Percentiles rank a stretch among this genome's conserved stretches.
These are phyloP conservation scores for Candida peoriensis DNA, from an alignment of 805 yeast genomes.

Conservation along the genomic window DNA sequence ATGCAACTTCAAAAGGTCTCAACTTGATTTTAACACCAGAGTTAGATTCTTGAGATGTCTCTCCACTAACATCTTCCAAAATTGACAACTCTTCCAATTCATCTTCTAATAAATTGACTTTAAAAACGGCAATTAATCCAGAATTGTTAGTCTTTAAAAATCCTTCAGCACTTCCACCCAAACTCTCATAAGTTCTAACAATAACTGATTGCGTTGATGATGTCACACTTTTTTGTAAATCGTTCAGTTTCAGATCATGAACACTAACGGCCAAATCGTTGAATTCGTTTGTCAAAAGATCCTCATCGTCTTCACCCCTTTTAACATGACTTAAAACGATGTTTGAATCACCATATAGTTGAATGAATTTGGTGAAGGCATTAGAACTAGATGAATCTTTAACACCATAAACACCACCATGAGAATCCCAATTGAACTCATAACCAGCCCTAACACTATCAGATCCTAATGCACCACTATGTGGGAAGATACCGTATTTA, in stretches of 20 bases:
- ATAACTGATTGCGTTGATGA: slow-evolving; percentile 52
- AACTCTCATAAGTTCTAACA: slow-evolving; percentile 76
- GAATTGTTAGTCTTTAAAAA: slow-evolving; percentile 37
- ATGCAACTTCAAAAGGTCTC: slow-evolving; percentile 75
- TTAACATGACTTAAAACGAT: slow-evolving; percentile 73
- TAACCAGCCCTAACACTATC: slow-evolving; percentile 71
- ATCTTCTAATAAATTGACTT: slow-evolving; percentile 37
- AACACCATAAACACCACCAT: slow-evolving; percentile 17
- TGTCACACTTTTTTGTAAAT: slow-evolving; percentile 27
- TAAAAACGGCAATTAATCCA: slow-evolving; percentile 15
- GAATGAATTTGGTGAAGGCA: slow-evolving; percentile 26
- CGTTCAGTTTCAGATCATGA: too few relatives aligned
- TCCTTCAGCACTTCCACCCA: slow-evolving; percentile 74
- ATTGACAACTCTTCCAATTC: slow-evolving; percentile 26
- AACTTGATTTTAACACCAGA: slow-evolving; percentile 33
- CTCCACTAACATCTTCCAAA: slow-evolving; percentile 10
- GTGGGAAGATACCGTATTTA: slow-evolving; percentile 83
- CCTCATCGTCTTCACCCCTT: slow-evolving; percentile 80
- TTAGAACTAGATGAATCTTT: slow-evolving; percentile 12
- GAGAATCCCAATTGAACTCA: slow-evolving; percentile 64
- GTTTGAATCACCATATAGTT: slow-evolving; percentile 43
- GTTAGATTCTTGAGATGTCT: too few relatives aligned
- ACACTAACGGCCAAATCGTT: slow-evolving; percentile 44
- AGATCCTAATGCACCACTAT: slow-evolving; percentile 56
- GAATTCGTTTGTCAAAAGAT: slow-evolving; percentile 37